Conservation (phyloP, 2,329 filamentous ascomycete species). For the Hirsutella thompsonii region DNA sequence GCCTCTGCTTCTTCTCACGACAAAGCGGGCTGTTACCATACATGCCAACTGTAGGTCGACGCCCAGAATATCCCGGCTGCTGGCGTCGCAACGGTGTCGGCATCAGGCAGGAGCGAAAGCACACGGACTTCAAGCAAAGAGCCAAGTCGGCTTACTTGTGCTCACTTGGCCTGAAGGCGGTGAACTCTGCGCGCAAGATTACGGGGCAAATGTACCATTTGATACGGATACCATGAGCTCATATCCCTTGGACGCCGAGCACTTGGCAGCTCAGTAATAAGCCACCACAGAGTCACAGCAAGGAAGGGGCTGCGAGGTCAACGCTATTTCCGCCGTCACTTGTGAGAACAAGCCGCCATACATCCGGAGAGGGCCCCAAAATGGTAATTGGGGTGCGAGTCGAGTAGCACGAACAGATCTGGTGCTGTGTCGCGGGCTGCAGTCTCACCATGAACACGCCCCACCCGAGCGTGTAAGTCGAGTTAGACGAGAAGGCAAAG, state of each 20-base stretch:
- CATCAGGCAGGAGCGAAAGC: too few relatives aligned
- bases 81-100: too few relatives aligned
- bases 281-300: background rate
- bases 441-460: background rate
- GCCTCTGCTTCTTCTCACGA: too few relatives aligned
- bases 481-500: background rate
- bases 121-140: too few relatives aligned
- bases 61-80: too few relatives aligned
- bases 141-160: too few relatives aligned
- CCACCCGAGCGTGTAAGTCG: background rate
- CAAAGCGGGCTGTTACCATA: too few relatives aligned
- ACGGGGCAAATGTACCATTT: too few relatives aligned
- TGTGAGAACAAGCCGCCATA: background rate
- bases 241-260: background rate
- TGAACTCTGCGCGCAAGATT: background rate
- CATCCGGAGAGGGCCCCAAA: background rate
- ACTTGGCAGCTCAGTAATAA: constrained; percentile 6
- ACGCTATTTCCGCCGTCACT: background rate
- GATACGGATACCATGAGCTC: too few relatives aligned
- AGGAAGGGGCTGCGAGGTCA: background rate
- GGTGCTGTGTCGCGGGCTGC: constrained; percentile 1
- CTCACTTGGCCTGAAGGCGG: too few relatives aligned
- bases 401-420: constrained; percentile 6
- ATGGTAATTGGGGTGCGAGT: background rate
- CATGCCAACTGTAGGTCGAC: too few relatives aligned